Evolutionary conservation across 164 flowering plant species (phyloP).

Genomic region (Vitis rupestris): DNA sequence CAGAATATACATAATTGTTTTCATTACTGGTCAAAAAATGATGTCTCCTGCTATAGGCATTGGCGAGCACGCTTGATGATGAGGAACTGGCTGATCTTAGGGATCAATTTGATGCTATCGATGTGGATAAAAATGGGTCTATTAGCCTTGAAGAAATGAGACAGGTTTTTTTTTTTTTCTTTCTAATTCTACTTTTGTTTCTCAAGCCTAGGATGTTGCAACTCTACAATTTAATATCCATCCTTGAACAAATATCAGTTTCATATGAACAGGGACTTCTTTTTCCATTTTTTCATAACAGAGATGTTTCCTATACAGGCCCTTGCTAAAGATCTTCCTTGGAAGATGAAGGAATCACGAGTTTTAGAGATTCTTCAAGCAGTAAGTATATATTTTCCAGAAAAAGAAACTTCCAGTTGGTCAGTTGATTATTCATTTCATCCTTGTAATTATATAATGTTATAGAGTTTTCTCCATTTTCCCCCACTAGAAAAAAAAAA

Average conservation of each 20-base stretch:
- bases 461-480: too few species aligned
- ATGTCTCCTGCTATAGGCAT: slow-evolving; percentile 43
- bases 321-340: slow-evolving; percentile 94
- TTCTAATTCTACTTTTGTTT: too few species aligned
- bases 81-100: slow-evolving; percentile 77
- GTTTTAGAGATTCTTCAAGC: slow-evolving; percentile 93
- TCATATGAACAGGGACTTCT: background rate
- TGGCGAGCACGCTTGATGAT: slow-evolving; percentile 87
- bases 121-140: slow-evolving; percentile 87
- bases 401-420: too few species aligned
- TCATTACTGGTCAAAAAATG: background rate
- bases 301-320: slow-evolving; percentile 54
- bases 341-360: slow-evolving; percentile 86
- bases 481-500: too few species aligned
- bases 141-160: slow-evolving; percentile 99
- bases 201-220: slow-evolving; percentile 9
- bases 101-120: slow-evolving; percentile 97
- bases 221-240: background rate
- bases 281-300: background rate
- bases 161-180: slow-evolving; percentile 47
- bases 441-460: too few species aligned
- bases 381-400: slow-evolving; percentile 36
- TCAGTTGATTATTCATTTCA: too few species aligned
- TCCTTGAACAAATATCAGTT: background rate
- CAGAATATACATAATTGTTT: background rate